These are phyloP conservation scores for Gomphus bonarii DNA, from an alignment of 1,284 basidiomycete species.

Conservation along the genomic window DNA sequence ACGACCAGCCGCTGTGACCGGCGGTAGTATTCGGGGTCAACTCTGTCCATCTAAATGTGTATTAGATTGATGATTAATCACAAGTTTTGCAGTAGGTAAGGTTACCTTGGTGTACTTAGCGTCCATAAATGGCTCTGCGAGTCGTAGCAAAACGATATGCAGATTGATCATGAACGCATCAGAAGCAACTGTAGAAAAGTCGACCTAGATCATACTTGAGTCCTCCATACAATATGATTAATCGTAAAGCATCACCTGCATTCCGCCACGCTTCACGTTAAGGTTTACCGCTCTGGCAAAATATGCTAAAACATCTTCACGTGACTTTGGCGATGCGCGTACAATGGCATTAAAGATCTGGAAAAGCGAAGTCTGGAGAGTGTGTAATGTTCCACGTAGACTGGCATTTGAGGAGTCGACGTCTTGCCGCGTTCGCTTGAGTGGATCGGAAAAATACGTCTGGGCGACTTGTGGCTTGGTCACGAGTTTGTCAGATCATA, in stretches of 20 bases:
- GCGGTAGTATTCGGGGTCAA: conserved; percentile 78
- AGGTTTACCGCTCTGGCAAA: conserved; percentile 68
- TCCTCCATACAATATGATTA: not conserved
- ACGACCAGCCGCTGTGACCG: conserved; percentile 64
- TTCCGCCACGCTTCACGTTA: conserved; percentile 82
- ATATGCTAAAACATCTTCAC: conserved; percentile 81
- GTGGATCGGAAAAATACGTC: conserved; percentile 77
- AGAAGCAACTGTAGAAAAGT: conserved; percentile 75
- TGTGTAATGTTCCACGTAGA: conserved; percentile 71
- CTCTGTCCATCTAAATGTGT: conserved; percentile 71
- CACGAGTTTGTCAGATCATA: not conserved
- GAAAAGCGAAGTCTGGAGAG: conserved; percentile 79
- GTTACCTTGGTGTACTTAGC: conserved; percentile 78
- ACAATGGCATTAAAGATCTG: conserved; percentile 85
- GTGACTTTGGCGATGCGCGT: conserved; percentile 66
- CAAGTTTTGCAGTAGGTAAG: not conserved
- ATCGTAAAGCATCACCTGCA: conserved; percentile 46
- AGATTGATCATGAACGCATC: conserved; percentile 94
- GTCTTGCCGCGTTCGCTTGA: conserved; percentile 63
- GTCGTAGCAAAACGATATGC: conserved; percentile 71
- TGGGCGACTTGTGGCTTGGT: conserved; percentile 64
- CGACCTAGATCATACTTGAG: conserved; percentile 41
- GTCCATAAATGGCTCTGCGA: conserved; percentile 98
- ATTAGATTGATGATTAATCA: not conserved
- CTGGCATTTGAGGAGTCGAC: conserved; percentile 80